These are phyloP conservation scores for Alternaria sp. DNA, from an alignment of 2,329 filamentous ascomycete species.

Conservation along the genomic window DNA sequence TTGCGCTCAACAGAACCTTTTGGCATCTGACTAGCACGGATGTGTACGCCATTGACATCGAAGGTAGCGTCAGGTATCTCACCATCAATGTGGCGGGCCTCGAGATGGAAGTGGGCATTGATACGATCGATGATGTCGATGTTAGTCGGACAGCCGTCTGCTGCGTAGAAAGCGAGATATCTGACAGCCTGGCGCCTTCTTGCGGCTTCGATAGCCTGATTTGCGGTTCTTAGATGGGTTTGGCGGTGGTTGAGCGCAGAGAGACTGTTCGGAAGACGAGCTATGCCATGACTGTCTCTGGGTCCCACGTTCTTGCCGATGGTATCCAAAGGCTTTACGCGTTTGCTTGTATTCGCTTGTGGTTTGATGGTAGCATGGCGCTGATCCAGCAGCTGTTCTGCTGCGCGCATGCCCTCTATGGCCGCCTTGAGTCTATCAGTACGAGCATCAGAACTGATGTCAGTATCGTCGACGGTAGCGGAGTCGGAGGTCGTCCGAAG, in stretches of 20 bases:
- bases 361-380: constrained; percentile 9
- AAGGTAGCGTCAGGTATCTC: constrained; percentile 2
- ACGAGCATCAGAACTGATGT: background rate
- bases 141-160: constrained; percentile 6
- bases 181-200: constrained; percentile 4
- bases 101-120: constrained; percentile 1
- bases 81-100: background rate
- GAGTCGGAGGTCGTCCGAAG: background rate
- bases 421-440: background rate
- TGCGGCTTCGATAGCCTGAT: constrained; percentile 1
- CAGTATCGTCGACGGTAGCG: background rate
- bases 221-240: background rate
- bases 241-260: background rate
- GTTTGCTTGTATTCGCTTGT: background rate
- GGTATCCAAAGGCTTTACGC: background rate
- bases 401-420: background rate
- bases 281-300: background rate
- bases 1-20: constrained; percentile 5
- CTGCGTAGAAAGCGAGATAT: constrained; percentile 2
- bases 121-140: constrained; percentile 5
- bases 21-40: constrained; percentile 4
- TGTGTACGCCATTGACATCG: background rate
- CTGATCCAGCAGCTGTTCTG: constrained; percentile 8
- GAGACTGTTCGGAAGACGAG: background rate
- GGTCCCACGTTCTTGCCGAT: background rate